Base-by-base conservation (phyloP, 1,284 basidiomycete genomes). In the Amylostereum areolatum region DNA sequence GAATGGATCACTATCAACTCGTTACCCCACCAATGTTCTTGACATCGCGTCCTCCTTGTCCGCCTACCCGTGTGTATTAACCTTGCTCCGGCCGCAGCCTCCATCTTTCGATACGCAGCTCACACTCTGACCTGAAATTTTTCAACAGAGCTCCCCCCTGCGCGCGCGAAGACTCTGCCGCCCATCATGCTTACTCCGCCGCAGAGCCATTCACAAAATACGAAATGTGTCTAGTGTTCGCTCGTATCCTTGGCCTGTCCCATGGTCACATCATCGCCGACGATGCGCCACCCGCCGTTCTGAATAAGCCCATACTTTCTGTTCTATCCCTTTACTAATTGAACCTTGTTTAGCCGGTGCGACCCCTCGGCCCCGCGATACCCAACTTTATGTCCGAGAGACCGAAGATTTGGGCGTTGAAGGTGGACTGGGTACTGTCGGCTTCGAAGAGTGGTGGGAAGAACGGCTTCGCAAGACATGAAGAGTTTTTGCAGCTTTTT, bases 1-100 rank as follows among this genome's bases (percentile, higher is more conserved):
- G 80, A 61, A 92, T 92, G 90, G 90, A 93, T 60, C 86, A 92
- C 65, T 92, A 81, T 61, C 89, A 87, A 87, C 82, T 18, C 75
- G 90, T 24, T 90, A 83, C 66, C 89, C 90, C 1, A 92, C 89
- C 29, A 88, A 88, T 57, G 79, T 87, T 9, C 60, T 84, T 32
- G 87, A 91, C 59, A 83, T 92, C 50, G 85, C 83, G 2, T 72
- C 75, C 31, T 91, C 65, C 73, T 92, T 40, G 81, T 81, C 32
- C 76, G 81, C 32, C 70, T 12, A 71, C 78, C 32, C 68, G 86
- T 87, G 54, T 35, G 74, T 66, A 28, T 37, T 41, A 8, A n/a
- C 34, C n/a, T 8, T 35, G 34, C n/a, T 8, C n/a, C 34, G 34
- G 18, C 18, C 34, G n/a, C 34, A 35, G 34, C 34, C 34, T 8